Evolutionary conservation across 1,139 yeast genomes (phyloP), one percentile per base, ranked within the genome.

Genomic region (Yamadazyma diddensiae): DNA sequence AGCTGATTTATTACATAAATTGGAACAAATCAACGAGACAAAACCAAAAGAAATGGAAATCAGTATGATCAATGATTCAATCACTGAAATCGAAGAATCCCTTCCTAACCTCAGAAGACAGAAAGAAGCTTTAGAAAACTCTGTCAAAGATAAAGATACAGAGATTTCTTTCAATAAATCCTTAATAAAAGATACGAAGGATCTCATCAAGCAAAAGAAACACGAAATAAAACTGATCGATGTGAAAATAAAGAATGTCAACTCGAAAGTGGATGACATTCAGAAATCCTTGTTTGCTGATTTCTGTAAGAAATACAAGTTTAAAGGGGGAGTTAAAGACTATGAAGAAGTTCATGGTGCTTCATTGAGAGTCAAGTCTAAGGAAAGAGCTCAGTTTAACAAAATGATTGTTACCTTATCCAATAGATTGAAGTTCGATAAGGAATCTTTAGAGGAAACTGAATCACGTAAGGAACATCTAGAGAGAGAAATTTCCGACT

Each of bases 321-420:
- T 84, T 46, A 46, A 48, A 6, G 61, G 68, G 41, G 69, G 68
- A 26, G 77, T 85, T 28, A 66, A 69, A 33, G 87, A 80, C 28
- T 86, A 82, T 50, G 95, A 86, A 52, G 64, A 62, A 28, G 62
- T 74, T 16, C 86, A 82, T 38, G 90, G 92, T 8, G 64, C 77
- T 3, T 60, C 77, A 9, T 51, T 77, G 37, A 72, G 87, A 49
- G 68, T 70, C 26, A 73, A 79, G 36, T 70, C 83, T 1, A 79
- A 76, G 43, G 88, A 83, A 52, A 66, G 82, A 34, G 65, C 83
- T 3, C 79, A 77, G 43, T 76, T 72, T 42, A 61, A 73, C 20
- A 77, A 76, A 36, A 80, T 84, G 23, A 69, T 82, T 17, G 59
- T 82, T n/a, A 70, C 77, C 5, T 59, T 84, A 31, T 65, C 77